Conservation (phyloP, 1,284 basidiomycete species). For the Schizophyllum commune region DNA sequence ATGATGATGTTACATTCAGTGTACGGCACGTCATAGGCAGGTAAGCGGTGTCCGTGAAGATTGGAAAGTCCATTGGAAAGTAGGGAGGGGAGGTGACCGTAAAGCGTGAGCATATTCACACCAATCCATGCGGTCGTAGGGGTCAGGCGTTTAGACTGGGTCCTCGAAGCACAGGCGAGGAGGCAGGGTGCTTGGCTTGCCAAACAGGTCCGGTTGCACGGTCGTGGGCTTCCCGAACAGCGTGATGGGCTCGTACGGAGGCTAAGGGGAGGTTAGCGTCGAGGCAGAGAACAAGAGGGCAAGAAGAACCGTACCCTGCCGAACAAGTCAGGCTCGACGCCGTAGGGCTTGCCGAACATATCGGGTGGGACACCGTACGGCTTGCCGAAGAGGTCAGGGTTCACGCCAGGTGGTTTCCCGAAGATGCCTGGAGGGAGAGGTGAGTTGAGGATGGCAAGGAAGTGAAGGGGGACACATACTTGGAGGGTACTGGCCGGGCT, state of each 20-base stretch:
- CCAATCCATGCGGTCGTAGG: no score
- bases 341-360: neutral
- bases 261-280: neutral
- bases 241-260: neutral
- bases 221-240: neutral
- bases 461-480: neutral
- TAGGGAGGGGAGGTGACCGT: no score
- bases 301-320: neutral
- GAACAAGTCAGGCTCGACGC: neutral
- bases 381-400: neutral
- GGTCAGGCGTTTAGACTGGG: no score
- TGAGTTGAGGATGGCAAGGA: neutral
- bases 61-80: no score
- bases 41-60: no score
- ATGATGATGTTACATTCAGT: no score
- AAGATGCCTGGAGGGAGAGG: neutral
- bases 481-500: neutral
- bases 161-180: neutral
- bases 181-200: neutral
- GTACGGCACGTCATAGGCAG: no score
- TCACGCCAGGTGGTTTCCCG: neutral
- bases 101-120: no score
- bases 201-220: neutral
- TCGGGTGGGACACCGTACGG: neutral
- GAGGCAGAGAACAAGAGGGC: neutral